Base-by-base conservation (phyloP, 2,329 filamentous ascomycete genomes). In the Fusarium sp. region DNA sequence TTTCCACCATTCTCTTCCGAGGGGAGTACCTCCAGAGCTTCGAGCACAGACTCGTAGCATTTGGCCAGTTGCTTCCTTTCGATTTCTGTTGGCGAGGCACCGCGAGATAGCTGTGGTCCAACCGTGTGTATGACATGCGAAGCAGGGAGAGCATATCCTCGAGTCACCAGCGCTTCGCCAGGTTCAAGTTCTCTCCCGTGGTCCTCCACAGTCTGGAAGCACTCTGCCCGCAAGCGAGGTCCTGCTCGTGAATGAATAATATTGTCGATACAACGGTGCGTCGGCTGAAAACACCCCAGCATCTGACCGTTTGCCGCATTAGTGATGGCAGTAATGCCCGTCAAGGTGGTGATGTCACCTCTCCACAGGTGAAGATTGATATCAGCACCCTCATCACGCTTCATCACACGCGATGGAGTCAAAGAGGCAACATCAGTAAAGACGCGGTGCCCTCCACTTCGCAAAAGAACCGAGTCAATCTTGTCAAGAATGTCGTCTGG, bases 241-340 rank as follows among this genome's bases (percentile, higher is more conserved):
- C 73, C 73, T 13, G 73, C 65, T n/a, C 67, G 62, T 0, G 47
- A 11, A 11, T 75, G 73, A 1, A 75, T 74, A 8, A 73, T 61
- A 11, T 75, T 75, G n/a, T 75, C 73, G 7, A 75, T 75, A 4
- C 73, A 75, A 0, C 62, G 55, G 6, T 75, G 73, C 0, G 70
- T 66, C 0, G 73, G 73, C 5, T 74, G 73, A 2, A 75, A 75
- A 3, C 73, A 75, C 2, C 73, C 73, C 0, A 75, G 43, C 2
- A 68, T 66, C 9, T 73, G 63, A 0, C 60, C 41, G 0, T 75
- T 75, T 0, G 73, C 73, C 1, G 73, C 73, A 1, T 75, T 75
- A 0, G 70, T 74, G 2, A 75, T 73, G 2, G 73, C 73, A 0
- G 63, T 62, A 1, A 75, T 37, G 1, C 39, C 54, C 0, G 62